Conservation (phyloP, 768 basidiomycete species). For the Pleurotus salmoneostramineus region DNA sequence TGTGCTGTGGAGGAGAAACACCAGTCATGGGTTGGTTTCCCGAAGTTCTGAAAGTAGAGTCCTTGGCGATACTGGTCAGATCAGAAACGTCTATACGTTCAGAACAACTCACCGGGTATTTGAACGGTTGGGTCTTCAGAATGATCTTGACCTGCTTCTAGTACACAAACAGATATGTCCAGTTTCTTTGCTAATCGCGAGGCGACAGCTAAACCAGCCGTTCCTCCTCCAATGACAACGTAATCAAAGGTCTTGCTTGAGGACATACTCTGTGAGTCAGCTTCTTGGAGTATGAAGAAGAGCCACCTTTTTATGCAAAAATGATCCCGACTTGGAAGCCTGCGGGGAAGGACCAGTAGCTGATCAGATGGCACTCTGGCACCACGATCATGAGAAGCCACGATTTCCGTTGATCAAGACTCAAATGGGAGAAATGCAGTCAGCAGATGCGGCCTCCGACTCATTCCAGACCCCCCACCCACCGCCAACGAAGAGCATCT, state of each 20-base stretch:
- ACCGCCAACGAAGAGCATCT: too few species aligned
- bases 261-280: neutral
- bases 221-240: constrained; percentile 41
- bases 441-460: too few species aligned
- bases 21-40: neutral
- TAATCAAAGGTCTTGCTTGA: constrained; percentile 32
- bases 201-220: constrained; percentile 14
- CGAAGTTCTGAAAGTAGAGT: neutral
- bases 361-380: too few species aligned
- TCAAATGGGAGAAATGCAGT: too few species aligned
- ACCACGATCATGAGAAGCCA: too few species aligned
- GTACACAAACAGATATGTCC: neutral
- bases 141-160: constrained; percentile 4
- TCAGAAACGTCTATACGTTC: too few species aligned
- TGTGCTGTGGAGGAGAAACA: neutral
- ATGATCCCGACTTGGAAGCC: too few species aligned
- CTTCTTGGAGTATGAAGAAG: neutral
- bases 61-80: neutral
- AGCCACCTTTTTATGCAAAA: too few species aligned
- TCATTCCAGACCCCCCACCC: too few species aligned
- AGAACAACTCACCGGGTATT: neutral
- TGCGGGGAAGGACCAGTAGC: too few species aligned
- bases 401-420: too few species aligned
- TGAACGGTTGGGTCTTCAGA: neutral
- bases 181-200: constrained; percentile 4